Evolutionary conservation across 768 basidiomycete species (phyloP), one percentile per base, ranked within the genome.

Genomic region (Tricholoma sp.): DNA sequence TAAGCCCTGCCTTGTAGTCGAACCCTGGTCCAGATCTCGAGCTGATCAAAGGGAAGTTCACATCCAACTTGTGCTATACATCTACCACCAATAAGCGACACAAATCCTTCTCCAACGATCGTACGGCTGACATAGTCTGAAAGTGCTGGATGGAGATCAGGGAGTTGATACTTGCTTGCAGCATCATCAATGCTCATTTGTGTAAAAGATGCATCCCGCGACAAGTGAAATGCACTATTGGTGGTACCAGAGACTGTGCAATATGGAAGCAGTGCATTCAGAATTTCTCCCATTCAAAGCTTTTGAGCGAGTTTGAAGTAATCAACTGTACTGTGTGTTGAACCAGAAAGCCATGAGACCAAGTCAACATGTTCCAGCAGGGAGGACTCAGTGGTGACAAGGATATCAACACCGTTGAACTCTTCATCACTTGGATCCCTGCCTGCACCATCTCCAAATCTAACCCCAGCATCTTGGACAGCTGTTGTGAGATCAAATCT

Each of bases 21-120:
- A 49, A 8, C 24, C 20, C 17, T 49, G 13, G 48, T 49, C 24
- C 24, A 49, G n/a, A 49, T 18, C 17, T 49, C 9, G 15, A 49
- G 51, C 44, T 64, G 50, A 6, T 53, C 31, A 52, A 66, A 62
- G 9, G 69, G 62, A 9, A 66, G 59, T 7, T 42, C 3, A 52
- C 51, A 33, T 33, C 57, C 24, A n/a, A 45, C 31, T 2, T 31
- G 28, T 6, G 54, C 20, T 9, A 15, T 20, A 15, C 58, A 6
- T n/a, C 45, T 13, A 29, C 45, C 45, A 47, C 45, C 28, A 41
- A 17, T 28, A 36, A 36, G 34, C 13, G 34, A 4, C 17, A 18
- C 28, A 45, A 45, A 18, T 18, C 6, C 44, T 18, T 28, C 28
- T 28, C 44, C 50, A 18, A 7, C 13, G 34, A 4, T 13, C 9